These are phyloP conservation scores for Cicer judaicum DNA, from an alignment of 306 rosid species.

Conservation along the genomic window DNA sequence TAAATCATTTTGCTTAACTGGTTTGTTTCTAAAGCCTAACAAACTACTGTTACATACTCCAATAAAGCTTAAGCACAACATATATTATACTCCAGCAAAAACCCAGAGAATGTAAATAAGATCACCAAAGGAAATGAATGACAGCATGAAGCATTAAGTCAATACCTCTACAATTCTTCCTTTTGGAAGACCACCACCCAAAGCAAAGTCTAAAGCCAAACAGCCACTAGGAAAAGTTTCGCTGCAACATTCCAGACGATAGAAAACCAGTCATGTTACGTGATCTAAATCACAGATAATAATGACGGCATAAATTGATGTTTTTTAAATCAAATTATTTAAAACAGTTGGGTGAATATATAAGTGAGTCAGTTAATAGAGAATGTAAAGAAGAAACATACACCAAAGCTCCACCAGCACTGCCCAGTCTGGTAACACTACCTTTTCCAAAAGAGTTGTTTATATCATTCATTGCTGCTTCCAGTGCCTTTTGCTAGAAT, in stretches of 20 bases:
- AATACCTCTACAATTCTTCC: conserved; percentile 99
- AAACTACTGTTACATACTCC: conserved; percentile 6
- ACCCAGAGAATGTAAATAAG: conserved; percentile 14
- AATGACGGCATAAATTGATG: conserved; percentile 13
- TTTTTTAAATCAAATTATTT: conserved; percentile 1
- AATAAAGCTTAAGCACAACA: conserved; percentile 14
- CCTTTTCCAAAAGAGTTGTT: conserved; percentile 94
- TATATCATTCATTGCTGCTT: conserved; percentile 95
- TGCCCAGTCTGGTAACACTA: conserved; percentile 94
- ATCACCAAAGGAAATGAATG: background rate
- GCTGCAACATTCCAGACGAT: conserved; percentile 56
- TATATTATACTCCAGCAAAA: conserved; percentile 5
- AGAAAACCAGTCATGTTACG: conserved; percentile 33
- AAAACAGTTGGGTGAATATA: background rate
- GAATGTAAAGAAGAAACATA: conserved; percentile 53
- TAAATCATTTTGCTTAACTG: background rate
- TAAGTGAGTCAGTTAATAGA: conserved; percentile 16
- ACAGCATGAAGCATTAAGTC: conserved; percentile 8
- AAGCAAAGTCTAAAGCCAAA: conserved; percentile 90
- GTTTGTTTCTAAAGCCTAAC: conserved; percentile 1
- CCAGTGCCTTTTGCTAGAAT: conserved; percentile 93
- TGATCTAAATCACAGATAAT: conserved; percentile 41
- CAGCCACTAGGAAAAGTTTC: conserved; percentile 99
- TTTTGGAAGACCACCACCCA: conserved; percentile 97
- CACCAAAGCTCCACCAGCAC: conserved; percentile 99